Evolutionary conservation across 257 asterid genomes (phyloP), one percentile per base, ranked within the genome.

Genomic region (Sherardia arvensis): DNA sequence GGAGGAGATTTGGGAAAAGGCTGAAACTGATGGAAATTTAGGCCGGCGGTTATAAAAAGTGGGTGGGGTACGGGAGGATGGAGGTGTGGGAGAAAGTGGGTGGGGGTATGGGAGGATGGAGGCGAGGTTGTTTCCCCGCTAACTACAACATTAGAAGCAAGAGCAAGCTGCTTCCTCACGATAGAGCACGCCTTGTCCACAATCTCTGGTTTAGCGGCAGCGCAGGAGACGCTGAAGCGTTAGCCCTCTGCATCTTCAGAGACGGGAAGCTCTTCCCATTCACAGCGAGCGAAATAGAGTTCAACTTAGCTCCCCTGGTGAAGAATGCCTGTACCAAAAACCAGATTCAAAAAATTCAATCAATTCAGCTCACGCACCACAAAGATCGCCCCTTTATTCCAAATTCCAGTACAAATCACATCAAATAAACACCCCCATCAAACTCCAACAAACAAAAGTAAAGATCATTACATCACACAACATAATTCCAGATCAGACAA

Each of bases 131-230:
- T 86, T 64, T 80, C 90, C 68, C 95, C 98, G 32, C 36, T 58
- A 61, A 91, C 90, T 9, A 64, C 80, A 8, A 79, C 66, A 21
- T 85, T 84, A 6, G 32, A 84, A 20, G 88, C 56, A 63, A 91
- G 95, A 71, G 96, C 98, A 76, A 91, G 77, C 59, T 91, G 98
- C 80, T 86, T 86, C 72, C 74, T 88, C 79, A 91, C 98, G 67
- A 91, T 91, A 62, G 77, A 78, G 28, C 84, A 81, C 57, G 88
- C 98, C 76, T 91, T 88, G 17, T 59, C 71, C 65, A 91, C 95
- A 0, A 96, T 88, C 74, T 91, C 96, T 17, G 92, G 86, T 59
- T 86, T 91, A 60, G 96, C 98, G 95, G 84, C 97, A 64, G 78
- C 79, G 27, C 94, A 88, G 51, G 86, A 67, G 74, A 85, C 73